Percentiles rank a stretch among this genome's conserved stretches.
Evolutionary conservation across 352 stramenopile genomes (phyloP).

Genomic region (Blastocystis sp.): DNA sequence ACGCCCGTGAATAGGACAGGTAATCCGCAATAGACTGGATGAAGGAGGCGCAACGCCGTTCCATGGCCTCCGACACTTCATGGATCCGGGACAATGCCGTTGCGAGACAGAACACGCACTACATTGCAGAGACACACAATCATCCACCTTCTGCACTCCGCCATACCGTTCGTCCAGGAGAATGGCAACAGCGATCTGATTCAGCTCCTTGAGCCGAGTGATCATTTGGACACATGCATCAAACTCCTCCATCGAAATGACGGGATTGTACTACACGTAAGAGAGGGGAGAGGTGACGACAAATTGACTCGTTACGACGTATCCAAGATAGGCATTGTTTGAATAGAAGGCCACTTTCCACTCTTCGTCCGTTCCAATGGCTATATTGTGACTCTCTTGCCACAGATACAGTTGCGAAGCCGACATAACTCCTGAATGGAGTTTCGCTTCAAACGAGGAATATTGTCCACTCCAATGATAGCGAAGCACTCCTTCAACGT

Average conservation of each 20-base stretch:
- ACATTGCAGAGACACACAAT: background rate
- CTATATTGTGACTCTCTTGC: background rate
- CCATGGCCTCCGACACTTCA: background rate
- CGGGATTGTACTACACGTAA: background rate
- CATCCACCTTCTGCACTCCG: background rate
- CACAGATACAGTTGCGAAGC: background rate
- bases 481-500: background rate
- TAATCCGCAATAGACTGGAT: background rate
- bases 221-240: background rate
- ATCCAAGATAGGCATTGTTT: background rate
- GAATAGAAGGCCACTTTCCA: background rate
- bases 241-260: conserved; percentile 12
- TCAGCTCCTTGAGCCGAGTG: background rate
- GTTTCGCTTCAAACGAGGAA: conserved; percentile 9
- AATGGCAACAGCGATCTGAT: background rate
- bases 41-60: background rate
- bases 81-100: background rate
- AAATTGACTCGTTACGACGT: conserved; percentile 41
- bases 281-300: background rate
- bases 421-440: background rate
- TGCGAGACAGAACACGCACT: background rate
- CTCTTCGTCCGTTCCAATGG: background rate
- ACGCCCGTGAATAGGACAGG: background rate
- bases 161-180: conserved; percentile 16
- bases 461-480: conserved; percentile 13